A percentile compares a stretch with the other conserved stretches of the same genome.
phyloP scores from a whole-genome alignment of 176 grass and related monocot species.

The Oryza glumipatula region DNA sequence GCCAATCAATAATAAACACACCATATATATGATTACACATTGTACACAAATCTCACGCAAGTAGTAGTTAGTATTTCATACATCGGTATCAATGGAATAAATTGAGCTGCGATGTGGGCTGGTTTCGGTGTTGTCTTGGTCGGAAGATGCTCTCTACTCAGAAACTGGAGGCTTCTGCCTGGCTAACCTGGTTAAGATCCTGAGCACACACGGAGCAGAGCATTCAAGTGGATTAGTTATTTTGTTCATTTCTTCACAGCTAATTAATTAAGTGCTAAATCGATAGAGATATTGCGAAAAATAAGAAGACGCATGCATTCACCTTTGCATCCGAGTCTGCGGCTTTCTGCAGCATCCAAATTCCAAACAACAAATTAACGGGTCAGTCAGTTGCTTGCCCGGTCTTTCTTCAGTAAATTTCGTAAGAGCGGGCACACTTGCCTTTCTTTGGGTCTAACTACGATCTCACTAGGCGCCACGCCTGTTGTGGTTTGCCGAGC shows the following conservation, averaged over 20 bases:
- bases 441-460: constrained; percentile 51
- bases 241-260: constrained; percentile 14
- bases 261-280: background rate
- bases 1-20: constrained; percentile 23
- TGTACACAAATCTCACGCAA: constrained; percentile 21
- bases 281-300: background rate
- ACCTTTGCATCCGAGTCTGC: constrained; percentile 64
- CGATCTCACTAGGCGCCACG: constrained; percentile 18
- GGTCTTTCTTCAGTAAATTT: constrained; percentile 58
- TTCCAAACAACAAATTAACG: constrained; percentile 12
- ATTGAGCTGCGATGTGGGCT: background rate
- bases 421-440: constrained; percentile 62
- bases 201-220: constrained; percentile 28
- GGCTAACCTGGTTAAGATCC: constrained; percentile 49
- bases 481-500: constrained; percentile 22
- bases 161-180: constrained; percentile 28
- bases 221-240: constrained; percentile 8
- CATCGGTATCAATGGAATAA: background rate
- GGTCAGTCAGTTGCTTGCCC: constrained; percentile 41
- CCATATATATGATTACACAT: constrained; percentile 6
- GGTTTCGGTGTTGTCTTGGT: no score
- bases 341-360: constrained; percentile 62
- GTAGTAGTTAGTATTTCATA: constrained; percentile 20
- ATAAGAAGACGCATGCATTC: background rate
- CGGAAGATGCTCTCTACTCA: background rate